Evolutionary conservation across 495 filamentous ascomycete species (phyloP), one percentile per base, ranked within the genome.

Genomic region (Lepidopterella palustris): DNA sequence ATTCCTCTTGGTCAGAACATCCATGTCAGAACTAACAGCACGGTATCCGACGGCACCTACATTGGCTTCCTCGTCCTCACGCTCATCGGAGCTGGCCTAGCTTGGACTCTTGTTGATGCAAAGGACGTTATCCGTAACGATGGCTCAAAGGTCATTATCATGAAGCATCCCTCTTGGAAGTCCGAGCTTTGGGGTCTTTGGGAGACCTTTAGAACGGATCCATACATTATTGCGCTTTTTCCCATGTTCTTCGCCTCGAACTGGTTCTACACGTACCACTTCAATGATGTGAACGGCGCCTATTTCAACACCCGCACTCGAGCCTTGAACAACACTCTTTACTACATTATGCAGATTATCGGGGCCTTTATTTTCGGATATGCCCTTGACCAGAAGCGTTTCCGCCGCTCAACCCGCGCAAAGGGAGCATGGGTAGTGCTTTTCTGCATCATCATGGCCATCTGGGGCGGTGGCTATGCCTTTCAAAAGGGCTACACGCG

Each of bases 31-130:
- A 71, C 65, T n/a, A 77, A 78, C 57, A 79, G 75, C 42, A 74
- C 77, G 18, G 88, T 95, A 59, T 87, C 77, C 39, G 85, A 92
- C 71, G 90, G 90, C 50, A 97, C 92, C 49, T 97, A 96, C 67
- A 79, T 92, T 56, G 92, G 85, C 49, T 95, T 97, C 79, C 82
- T 96, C 48, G 83, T 96, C 55, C 83, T 96, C 53, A 96, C 93
- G 83, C 73, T 87, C 15, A 35, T 79, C 47, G 92, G 92, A 54
- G 90, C 89, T 53, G 60, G 80, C 32, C 78, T 96, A 1, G 83
- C 88, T 20, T 82, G 87, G 65, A 74, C 77, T 57, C 80, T 97
- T n/a, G 83, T 83, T 58, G 83, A 93, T 65, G 87, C 88, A 56
- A 83, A 86, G 59, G 78, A 85, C 52, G 80, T 97, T 62, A 77